Base-by-base conservation (phyloP, 768 basidiomycete genomes). In the Leucocoprinus leucothites region DNA sequence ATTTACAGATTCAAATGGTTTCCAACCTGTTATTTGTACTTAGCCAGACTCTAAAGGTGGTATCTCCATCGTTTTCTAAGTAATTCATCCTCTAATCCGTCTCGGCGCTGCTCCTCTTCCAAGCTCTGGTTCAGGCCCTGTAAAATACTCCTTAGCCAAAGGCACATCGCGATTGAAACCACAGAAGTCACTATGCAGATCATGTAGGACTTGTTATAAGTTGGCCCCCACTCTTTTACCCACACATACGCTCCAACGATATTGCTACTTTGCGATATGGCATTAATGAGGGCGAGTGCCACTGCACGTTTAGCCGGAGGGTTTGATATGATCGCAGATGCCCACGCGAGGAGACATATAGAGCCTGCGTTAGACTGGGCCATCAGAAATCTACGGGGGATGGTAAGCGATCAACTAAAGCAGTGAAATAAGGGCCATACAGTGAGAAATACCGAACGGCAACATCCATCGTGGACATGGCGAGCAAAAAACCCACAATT, bases 231-330 rank as follows among this genome's bases (percentile, higher is more conserved):
- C 4, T 67, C 59, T 43, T 67, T 69, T 5, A 85, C 87, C 85
- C 87, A 91, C 19, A 83, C 70, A 63, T 87, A 94, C 75, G 91
- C 86, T 60, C 93, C 93, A 42, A 84, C 72, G 43, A 96, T 77
- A 71, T 95, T 95, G 0, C 93, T 93, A 3, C 91, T 75, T 63
- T 91, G 85, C 6, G 87, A 86, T 64, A 91, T 82, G 40, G 86
- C 82, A 67, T 94, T 93, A 63, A 94, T 82, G 57, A 89, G 70
- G 1, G 91, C 93, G 46, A 96, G 75, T n/a, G 87, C 87, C 14
- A 94, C 87, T 2, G 93, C 89, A 3, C 93, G 85, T 70, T 94
- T 95, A 16, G 86, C 83, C 5, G 91, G 79, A 24, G 93, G 85
- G n/a, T 83, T 66, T 7, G 75, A 65, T 14, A 81, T 71, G 18